phyloP scores from a whole-genome alignment of 2,329 filamentous ascomycete species.

The Colletotrichum sp. region DNA sequence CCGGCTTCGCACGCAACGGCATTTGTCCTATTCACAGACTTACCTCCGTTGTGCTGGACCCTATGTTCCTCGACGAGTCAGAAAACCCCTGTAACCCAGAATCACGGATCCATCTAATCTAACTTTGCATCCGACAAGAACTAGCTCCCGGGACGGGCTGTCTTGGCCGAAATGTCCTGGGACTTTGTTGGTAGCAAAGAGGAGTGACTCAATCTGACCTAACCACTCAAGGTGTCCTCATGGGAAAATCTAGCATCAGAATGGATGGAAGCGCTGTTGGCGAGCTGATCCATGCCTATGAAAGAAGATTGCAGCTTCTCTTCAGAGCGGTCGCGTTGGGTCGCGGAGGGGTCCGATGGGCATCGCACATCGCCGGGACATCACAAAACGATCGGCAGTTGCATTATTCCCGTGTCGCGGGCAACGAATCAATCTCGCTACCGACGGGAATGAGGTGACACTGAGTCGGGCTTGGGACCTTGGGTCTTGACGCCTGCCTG shows the following conservation, averaged over 20 bases:
- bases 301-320: not conserved
- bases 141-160: not conserved
- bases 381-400: not conserved
- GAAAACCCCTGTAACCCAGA: not conserved
- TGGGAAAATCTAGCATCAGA: not conserved
- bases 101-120: not conserved
- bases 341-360: not conserved
- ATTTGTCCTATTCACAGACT: not conserved
- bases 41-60: not conserved
- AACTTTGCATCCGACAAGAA: not conserved
- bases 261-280: not conserved
- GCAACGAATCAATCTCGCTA: not conserved
- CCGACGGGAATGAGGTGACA: not conserved
- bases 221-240: not conserved
- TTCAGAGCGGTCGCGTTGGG: not conserved
- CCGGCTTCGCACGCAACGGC: not conserved
- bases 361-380: not conserved
- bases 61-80: not conserved
- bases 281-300: not conserved
- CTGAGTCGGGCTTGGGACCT: not conserved
- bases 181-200: not conserved
- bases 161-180: not conserved
- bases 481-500: not conserved
- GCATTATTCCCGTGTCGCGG: not conserved
- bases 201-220: not conserved